Conservation (phyloP, 805 yeast genomes). For the Ogataea siamensis region DNA sequence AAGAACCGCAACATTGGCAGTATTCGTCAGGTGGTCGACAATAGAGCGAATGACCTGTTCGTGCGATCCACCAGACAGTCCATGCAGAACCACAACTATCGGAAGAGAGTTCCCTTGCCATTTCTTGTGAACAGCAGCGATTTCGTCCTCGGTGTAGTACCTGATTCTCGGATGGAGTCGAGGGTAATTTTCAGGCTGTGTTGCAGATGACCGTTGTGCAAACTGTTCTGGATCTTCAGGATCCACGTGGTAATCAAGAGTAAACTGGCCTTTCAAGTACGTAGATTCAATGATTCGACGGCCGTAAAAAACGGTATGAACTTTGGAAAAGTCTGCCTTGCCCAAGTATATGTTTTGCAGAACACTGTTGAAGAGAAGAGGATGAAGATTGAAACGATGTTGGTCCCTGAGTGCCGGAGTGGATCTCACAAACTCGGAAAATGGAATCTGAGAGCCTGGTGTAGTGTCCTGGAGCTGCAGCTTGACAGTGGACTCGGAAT, state of each 20-base stretch:
- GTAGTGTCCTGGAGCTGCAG: conserved; percentile 1
- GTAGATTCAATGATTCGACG: conserved; percentile 40
- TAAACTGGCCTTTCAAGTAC: conserved; percentile 39
- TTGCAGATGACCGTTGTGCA: conserved; percentile 36
- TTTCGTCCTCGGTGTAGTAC: conserved; percentile 49
- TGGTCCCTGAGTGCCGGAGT: conserved; percentile 43
- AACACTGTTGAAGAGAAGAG: conserved; percentile 47
- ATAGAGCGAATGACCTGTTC: conserved; percentile 68
- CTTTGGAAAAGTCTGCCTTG: conserved; percentile 40
- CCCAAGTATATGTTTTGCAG: conserved; percentile 50
- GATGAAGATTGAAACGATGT: conserved; percentile 42
- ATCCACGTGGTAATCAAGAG: conserved; percentile 48
- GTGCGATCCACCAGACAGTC: conserved; percentile 78
- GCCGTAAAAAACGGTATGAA: conserved; percentile 45
- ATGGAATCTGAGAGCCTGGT: conserved; percentile 22
- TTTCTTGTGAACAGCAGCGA: conserved; percentile 32
- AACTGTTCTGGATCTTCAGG: conserved; percentile 31
- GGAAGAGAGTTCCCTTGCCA: conserved; percentile 46
- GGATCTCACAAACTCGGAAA: conserved; percentile 35
- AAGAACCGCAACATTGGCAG: conserved; percentile 55
- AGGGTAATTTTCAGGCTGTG: conserved; percentile 52
- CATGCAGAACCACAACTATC: conserved; percentile 62
- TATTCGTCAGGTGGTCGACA: conserved; percentile 39
- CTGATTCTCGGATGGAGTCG: conserved; percentile 68
- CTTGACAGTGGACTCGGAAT: neutral